Conservation (phyloP, 2,329 filamentous ascomycete genomes). For the Scytalidium lignicola region DNA sequence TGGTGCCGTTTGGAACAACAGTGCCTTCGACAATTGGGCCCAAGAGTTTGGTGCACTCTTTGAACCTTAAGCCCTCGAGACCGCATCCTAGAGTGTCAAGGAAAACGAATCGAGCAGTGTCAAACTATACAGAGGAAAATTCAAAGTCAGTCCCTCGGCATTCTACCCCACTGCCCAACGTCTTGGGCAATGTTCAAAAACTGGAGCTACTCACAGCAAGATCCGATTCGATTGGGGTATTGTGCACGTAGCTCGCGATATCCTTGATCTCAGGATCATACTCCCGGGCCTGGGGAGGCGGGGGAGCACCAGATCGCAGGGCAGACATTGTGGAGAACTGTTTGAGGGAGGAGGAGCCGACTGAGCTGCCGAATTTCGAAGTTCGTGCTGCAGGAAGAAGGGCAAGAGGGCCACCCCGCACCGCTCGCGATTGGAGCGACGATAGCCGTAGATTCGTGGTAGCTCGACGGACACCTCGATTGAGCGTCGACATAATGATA, state of each 20-base stretch:
- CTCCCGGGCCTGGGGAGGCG: slow-evolving; percentile 47
- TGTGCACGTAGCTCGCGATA: slow-evolving; percentile 92
- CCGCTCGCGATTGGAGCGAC: slow-evolving; percentile 21
- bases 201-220: slow-evolving; percentile 66
- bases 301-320: slow-evolving; percentile 37
- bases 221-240: slow-evolving; percentile 84
- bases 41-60: slow-evolving; percentile 91
- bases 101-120: slow-evolving; percentile 94
- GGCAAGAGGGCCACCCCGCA: slow-evolving; percentile 21
- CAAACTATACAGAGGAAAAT: slow-evolving; percentile 53
- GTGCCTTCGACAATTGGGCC: slow-evolving; percentile 90
- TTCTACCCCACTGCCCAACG: not conserved
- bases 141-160: slow-evolving; percentile 11
- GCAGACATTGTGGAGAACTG: slow-evolving; percentile 32
- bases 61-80: slow-evolving; percentile 90
- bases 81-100: slow-evolving; percentile 96
- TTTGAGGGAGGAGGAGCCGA: slow-evolving; percentile 15
- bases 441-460: slow-evolving; percentile 22
- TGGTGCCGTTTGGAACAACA: slow-evolving; percentile 83
- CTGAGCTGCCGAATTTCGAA: slow-evolving; percentile 14
- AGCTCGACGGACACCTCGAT: slow-evolving; percentile 26
- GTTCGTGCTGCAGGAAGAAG: slow-evolving; percentile 6
- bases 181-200: slow-evolving; percentile 4
- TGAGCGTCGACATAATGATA: slow-evolving; percentile 25
- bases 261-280: slow-evolving; percentile 94